These are phyloP conservation scores for Trichosporon coremiiforme DNA, from an alignment of 1,284 basidiomycete species.

Conservation along the genomic window DNA sequence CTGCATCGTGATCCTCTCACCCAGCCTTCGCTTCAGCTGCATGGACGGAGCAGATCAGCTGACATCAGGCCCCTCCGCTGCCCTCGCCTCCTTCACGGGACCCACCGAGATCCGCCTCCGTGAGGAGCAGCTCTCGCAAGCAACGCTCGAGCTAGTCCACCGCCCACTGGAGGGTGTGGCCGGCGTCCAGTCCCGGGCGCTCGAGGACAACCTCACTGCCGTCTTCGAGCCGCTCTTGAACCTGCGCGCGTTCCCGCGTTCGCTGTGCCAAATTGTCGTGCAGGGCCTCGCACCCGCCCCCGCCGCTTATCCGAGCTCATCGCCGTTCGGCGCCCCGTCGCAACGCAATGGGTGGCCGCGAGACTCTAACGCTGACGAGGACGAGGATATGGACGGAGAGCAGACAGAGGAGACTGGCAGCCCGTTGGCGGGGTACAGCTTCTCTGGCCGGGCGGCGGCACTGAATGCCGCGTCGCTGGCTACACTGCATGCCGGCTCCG, in stretches of 20 bases:
- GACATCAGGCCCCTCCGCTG: slow-evolving; percentile 50
- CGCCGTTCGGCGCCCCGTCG: slow-evolving; percentile 28
- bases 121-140: slow-evolving; percentile 60
- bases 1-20: no score
- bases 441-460: slow-evolving; percentile 55
- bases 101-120: slow-evolving; percentile 61
- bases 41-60: neutral
- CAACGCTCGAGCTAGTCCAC: slow-evolving; percentile 60
- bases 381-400: neutral
- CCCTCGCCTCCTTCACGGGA: slow-evolving; percentile 58
- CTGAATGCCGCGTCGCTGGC: slow-evolving; percentile 62
- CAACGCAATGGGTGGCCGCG: slow-evolving; percentile 45
- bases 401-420: neutral
- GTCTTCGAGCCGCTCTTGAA: slow-evolving; percentile 56
- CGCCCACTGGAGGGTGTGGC: slow-evolving; percentile 59
- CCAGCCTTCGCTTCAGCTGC: no score
- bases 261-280: slow-evolving; percentile 67
- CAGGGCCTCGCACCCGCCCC: slow-evolving; percentile 61
- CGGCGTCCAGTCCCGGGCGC: slow-evolving; percentile 52
- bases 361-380: slow-evolving; percentile 32
- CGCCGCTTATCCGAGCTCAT: slow-evolving; percentile 35
- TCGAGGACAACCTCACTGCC: slow-evolving; percentile 47
- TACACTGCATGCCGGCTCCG: slow-evolving; percentile 56
- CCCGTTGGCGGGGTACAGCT: slow-evolving; percentile 29
- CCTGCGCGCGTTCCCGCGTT: slow-evolving; percentile 59